A percentile compares a stretch with the other conserved stretches of the same genome.
Conservation (phyloP, 768 basidiomycete species). For the Agaricus sinodeliciosus region DNA sequence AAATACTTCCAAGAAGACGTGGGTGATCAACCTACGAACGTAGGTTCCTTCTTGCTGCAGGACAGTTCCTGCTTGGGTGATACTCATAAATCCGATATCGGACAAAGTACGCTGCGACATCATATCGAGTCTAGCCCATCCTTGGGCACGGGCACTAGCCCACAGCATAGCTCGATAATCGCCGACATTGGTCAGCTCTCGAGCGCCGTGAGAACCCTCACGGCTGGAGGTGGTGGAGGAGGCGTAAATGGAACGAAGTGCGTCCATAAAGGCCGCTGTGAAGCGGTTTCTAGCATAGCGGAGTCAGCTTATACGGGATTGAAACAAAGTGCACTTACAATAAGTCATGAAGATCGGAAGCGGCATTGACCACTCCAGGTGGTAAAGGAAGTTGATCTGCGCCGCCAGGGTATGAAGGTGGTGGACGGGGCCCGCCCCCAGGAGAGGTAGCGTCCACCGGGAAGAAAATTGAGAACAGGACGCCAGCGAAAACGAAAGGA, state of each 20-base stretch:
- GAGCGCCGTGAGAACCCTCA: neutral
- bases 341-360: neutral
- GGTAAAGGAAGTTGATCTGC: neutral
- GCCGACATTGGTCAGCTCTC: neutral
- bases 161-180: neutral
- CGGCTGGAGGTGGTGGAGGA: constrained; percentile 3
- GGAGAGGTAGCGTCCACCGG: neutral
- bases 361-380: neutral
- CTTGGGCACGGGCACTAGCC: neutral
- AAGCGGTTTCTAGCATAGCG: neutral
- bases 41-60: neutral
- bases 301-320: neutral
- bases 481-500: neutral
- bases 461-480: neutral
- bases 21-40: neutral
- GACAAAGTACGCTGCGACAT: neutral
- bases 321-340: neutral
- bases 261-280: neutral
- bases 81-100: neutral
- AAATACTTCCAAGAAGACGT: neutral
- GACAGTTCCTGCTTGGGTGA: neutral
- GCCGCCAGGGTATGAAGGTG: neutral
- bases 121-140: constrained; percentile 1
- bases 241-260: neutral
- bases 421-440: neutral